Evolutionary conservation across 2,329 filamentous ascomycete species (phyloP), one percentile per base, ranked within the genome.

Genomic region (Fusarium multiceps): DNA sequence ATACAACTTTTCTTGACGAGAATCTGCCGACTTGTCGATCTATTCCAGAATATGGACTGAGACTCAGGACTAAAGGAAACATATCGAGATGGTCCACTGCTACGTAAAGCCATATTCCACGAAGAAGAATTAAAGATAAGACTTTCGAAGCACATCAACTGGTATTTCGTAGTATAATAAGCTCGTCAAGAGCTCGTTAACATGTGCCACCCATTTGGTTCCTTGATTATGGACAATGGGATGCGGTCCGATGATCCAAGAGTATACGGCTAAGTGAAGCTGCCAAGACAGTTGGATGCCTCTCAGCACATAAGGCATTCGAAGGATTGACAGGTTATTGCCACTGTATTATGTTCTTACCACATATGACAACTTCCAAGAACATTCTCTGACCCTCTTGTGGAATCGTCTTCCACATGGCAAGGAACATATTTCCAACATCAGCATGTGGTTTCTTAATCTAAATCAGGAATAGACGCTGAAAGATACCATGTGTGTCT

Each of bases 1-100:
- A 0, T n/a, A 1, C 18, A n/a, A 2, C 34, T n/a, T n/a, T 6
- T n/a, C 2, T n/a, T 12, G 34, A n/a, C 34, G 3, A 12, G 34
- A 37, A 37, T n/a, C 18, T n/a, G 18, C 10, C 34, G 18, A 37
- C 6, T 12, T n/a, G 10, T 37, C 34, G 18, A 37, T 37, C 10
- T n/a, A 37, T 37, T 11, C 34, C 11, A 12, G 1, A 2, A 7
- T n/a, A n/a, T n/a, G 6, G 6, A 7, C 1, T n/a, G 18, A 37
- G 5, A 37, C 18, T n/a, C 18, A 12, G 10, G 6, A 37, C 10
- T 37, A 11, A 11, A 6, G 0, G 0, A 2, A 37, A 4, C 10
- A n/a, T 4, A n/a, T n/a, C 18, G 10, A n/a, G 18, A n/a, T n/a
- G 18, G 18, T 4, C 6, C 18, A 12, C 10, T n/a, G 10, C 10